Evolutionary conservation across 176 grass and related monocot genomes (phyloP).

Genomic region (Tuctoria greenei): DNA sequence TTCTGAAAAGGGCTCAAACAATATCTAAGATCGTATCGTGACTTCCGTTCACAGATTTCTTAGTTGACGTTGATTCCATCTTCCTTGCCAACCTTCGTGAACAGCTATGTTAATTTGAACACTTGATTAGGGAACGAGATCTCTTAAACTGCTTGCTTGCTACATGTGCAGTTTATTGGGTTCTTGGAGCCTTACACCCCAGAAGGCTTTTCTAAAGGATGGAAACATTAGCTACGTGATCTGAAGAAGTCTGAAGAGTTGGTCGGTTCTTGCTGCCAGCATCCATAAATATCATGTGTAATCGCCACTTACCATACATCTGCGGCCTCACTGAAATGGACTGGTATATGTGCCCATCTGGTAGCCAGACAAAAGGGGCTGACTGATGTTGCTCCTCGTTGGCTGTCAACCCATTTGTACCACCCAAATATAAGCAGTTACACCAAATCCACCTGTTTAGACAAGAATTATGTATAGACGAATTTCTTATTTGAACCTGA

Average conservation of each 20-base stretch:
- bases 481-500: background rate
- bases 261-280: background rate
- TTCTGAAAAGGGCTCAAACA: background rate
- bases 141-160: background rate
- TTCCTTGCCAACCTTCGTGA: background rate
- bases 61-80: background rate
- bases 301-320: background rate
- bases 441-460: background rate
- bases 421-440: background rate
- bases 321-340: background rate
- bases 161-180: slow-evolving; percentile 70
- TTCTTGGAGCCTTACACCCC: slow-evolving; percentile 83
- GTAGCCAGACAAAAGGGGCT: background rate
- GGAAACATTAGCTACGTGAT: slow-evolving; percentile 59
- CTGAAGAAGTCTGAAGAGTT: background rate
- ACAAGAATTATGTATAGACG: background rate
- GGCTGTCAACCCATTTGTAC: background rate
- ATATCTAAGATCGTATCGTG: background rate
- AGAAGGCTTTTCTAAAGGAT: slow-evolving; percentile 72
- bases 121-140: slow-evolving; percentile 3
- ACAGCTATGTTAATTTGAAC: too few species aligned
- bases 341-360: background rate
- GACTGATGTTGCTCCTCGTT: background rate
- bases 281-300: background rate
- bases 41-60: background rate